These are phyloP conservation scores for Lasiodiplodia gonubiensis DNA, from an alignment of 2,329 filamentous ascomycete species.

Conservation along the genomic window DNA sequence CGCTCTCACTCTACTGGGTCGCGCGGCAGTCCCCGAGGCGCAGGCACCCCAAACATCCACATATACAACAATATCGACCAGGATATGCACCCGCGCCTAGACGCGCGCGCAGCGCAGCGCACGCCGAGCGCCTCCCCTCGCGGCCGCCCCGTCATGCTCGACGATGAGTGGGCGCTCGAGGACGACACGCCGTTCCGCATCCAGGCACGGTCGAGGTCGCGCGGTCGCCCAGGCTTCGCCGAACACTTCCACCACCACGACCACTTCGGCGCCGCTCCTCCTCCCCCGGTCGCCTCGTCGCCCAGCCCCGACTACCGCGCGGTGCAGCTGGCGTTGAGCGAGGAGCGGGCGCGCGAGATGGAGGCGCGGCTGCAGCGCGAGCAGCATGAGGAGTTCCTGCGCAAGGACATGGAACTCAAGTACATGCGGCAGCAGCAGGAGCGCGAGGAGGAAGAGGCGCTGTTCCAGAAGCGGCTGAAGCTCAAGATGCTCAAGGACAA, in stretches of 20 bases:
- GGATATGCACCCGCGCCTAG: constrained; percentile 43
- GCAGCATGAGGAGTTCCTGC: constrained; percentile 38
- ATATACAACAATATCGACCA: constrained; percentile 53
- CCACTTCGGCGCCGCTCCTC: background rate
- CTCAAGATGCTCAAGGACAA: constrained; percentile 42
- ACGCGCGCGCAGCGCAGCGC: constrained; percentile 42
- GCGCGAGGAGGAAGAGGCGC: constrained; percentile 43
- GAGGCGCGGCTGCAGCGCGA: constrained; percentile 36
- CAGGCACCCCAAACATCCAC: constrained; percentile 52
- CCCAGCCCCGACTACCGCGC: constrained; percentile 34
- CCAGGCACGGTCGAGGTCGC: constrained; percentile 27
- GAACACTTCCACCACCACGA: constrained; percentile 35
- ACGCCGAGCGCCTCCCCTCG: constrained; percentile 34
- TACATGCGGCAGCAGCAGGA: constrained; percentile 28
- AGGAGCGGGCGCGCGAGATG: constrained; percentile 19
- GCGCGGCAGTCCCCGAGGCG: constrained; percentile 48
- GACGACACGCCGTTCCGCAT: constrained; percentile 39
- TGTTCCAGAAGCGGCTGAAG: constrained; percentile 42
- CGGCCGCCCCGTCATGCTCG: constrained; percentile 39
- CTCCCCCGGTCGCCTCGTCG: background rate
- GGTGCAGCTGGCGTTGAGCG: constrained; percentile 19
- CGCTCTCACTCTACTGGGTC: constrained; percentile 54
- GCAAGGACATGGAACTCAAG: constrained; percentile 29
- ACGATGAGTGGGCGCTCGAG: constrained; percentile 44
- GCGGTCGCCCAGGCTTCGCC: constrained; percentile 41